A percentile compares a stretch with the other conserved stretches of the same genome.
Evolutionary conservation across 352 stramenopile genomes (phyloP).

Genomic region (Phytophthora sp.): DNA sequence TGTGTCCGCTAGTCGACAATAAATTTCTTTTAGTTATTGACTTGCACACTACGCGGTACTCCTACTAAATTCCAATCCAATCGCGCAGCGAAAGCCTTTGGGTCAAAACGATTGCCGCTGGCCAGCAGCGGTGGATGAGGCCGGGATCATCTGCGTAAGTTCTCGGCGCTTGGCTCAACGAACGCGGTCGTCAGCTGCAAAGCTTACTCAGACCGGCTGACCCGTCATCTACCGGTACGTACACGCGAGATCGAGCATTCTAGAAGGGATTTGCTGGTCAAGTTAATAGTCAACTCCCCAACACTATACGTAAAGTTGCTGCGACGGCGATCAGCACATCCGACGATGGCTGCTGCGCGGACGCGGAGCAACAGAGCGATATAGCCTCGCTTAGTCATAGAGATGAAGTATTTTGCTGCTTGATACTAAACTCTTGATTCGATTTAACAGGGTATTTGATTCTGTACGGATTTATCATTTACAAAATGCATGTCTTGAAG

Average conservation of each 20-base stretch:
- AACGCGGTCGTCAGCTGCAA: constrained; percentile 14
- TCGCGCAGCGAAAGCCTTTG: too few relatives aligned
- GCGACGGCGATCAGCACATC: constrained; percentile 1
- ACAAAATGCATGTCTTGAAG: not conserved
- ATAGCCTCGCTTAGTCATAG: too few relatives aligned
- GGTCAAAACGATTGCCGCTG: too few relatives aligned
- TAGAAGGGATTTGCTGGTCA: constrained; percentile 12
- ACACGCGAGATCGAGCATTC: constrained; percentile 3
- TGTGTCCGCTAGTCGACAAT: not conserved
- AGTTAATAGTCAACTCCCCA: not conserved
- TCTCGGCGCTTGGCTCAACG: not conserved
- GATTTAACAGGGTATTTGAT: not conserved
- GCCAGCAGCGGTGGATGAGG: too few relatives aligned
- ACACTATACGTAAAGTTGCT: too few relatives aligned
- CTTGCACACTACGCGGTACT: too few relatives aligned
- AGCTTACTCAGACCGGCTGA: constrained; percentile 2
- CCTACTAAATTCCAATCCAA: not conserved
- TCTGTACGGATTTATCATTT: not conserved
- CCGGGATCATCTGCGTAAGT: not conserved
- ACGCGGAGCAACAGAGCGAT: too few relatives aligned
- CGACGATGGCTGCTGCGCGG: not conserved
- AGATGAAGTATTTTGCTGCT: too few relatives aligned
- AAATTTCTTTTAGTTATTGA: not conserved
- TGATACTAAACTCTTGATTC: not conserved
- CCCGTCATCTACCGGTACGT: constrained; percentile 12